Evolutionary conservation across 352 stramenopile species (phyloP), one percentile per base, ranked within the genome.

Genomic region (Elongisporangium undulatum): DNA sequence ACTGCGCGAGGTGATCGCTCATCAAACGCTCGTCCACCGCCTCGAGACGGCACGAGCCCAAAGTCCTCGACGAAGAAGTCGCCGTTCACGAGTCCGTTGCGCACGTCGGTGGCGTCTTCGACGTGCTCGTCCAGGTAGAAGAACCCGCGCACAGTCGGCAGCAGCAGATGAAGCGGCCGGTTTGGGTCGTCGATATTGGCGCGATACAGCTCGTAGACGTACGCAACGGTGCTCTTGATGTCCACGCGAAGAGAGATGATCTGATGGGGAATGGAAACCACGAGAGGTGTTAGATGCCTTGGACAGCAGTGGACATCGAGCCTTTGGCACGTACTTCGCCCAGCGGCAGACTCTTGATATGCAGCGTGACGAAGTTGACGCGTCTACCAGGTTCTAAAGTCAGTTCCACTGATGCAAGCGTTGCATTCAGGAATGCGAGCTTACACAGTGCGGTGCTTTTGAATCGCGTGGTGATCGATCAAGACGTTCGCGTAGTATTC

Each of bases 131-230:
- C 69, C 17, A 94, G 56, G 51, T 87, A 87, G 53, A 94, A 92
- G 2, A 94, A 54, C 2, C 85, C 85, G 12, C 63, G 63, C 1
- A 70, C 77, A 16, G 85, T 94, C 4, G 80, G 85, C 15, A 92
- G 66, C 5, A 94, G 59, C 52, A 94, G 49, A 59, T 92, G 77
- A 48, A 92, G 68, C 26, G 72, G 72, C 1, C 80, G 82, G 26
- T 90, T 88, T 2, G 73, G 73, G 0, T 71, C 55, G 23, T 90
- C 80, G 7, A 68, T 67, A 41, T 82, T 82, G 23, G 80, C 67
- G 29, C 85, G 85, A 53, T 91, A 94, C 16, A 89, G 66, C 56
- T 94, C 85, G 57, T 94, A 94, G 16, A 94, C 65, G 62, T 85
- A 88, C 15, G 81, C 67, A 19, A 92, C 66, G 0, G 78, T 74